These are phyloP conservation scores for Bacterosira constricta DNA, from an alignment of 108 stramenopile species.

Conservation along the genomic window DNA sequence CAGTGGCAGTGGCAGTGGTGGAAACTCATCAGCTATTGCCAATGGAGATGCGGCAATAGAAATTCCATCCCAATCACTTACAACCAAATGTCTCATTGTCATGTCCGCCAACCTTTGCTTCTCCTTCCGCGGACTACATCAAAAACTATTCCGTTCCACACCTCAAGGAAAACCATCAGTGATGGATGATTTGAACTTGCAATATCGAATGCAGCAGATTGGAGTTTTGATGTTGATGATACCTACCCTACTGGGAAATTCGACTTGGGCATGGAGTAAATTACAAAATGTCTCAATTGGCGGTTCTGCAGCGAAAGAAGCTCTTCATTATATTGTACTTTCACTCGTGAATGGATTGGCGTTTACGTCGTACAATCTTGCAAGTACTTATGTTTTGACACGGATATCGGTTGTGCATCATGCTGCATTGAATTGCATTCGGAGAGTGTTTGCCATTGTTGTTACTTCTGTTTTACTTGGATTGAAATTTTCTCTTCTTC, in stretches of 20 bases:
- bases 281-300: background rate
- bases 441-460: constrained; percentile 81
- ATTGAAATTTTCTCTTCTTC: constrained; percentile 53
- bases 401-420: constrained; percentile 82
- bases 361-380: constrained; percentile 79
- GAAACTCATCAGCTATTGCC: background rate
- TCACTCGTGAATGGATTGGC: constrained; percentile 72
- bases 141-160: constrained; percentile 75
- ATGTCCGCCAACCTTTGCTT: constrained; percentile 83
- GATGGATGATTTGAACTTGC: constrained; percentile 75
- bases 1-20: background rate
- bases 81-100: constrained; percentile 53
- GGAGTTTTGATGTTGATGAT: constrained; percentile 49
- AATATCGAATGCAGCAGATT: constrained; percentile 85
- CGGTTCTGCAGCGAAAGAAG: background rate
- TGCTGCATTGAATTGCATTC: constrained; percentile 84
- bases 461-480: constrained; percentile 74
- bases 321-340: constrained; percentile 38
- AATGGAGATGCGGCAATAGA: background rate
- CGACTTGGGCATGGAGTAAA: background rate
- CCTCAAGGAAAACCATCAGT: constrained; percentile 46
- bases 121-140: constrained; percentile 83
- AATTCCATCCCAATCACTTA: constrained; percentile 15
- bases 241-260: constrained; percentile 45
- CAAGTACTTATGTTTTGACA: constrained; percentile 70